Base-by-base conservation (phyloP, 495 filamentous ascomycete genomes). In the Aspergillus bertholletiae region DNA sequence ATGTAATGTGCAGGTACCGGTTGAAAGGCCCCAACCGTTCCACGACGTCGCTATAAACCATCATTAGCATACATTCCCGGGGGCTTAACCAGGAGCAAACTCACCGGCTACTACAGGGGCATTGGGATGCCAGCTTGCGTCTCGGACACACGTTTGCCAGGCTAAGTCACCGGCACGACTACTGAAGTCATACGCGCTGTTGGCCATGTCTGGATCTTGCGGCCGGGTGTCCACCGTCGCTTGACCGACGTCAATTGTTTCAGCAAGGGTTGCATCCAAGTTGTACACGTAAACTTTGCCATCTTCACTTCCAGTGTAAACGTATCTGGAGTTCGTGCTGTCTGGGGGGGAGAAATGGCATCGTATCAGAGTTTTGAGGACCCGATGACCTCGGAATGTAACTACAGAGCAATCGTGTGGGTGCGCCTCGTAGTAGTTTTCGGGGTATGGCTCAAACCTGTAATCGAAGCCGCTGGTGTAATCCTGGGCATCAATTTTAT, bases 51-150 rank as follows among this genome's bases (percentile, higher is more conserved):
- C 90, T 90, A 54, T 41, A 35, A 49, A 50, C 22, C 9, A 57
- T 40, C 59, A 58, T 68, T 46, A 62, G 58, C 21, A 21, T 12
- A 21, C 11, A n/a, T 17, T 41, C 50, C 52, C n/a, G 22, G 30
- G 23, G 22, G 20, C 15, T 13, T 55, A 32, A 45, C 51, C 32
- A 37, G 32, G 32, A 53, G 1, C 26, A 15, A 17, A 69, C 75
- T 66, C 80, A 93, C 91, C 88, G 66, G 92, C 95, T 64, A 98
- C 75, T 21, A 96, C 78, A 3, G 93, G 92, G 13, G 89, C 90
- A 66, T 81, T 86, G 2, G 94, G 94, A 78, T 97, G 94, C 94
- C 94, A 98, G 59, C 87, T 90, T 22, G 88, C 91, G 79, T 98
- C 94, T 50, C 94, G 81, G 34, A 97, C 91, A 56, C 92, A 88